These are phyloP conservation scores for Hypocrella siamensis DNA, from an alignment of 2,329 filamentous ascomycete genomes.

Conservation along the genomic window DNA sequence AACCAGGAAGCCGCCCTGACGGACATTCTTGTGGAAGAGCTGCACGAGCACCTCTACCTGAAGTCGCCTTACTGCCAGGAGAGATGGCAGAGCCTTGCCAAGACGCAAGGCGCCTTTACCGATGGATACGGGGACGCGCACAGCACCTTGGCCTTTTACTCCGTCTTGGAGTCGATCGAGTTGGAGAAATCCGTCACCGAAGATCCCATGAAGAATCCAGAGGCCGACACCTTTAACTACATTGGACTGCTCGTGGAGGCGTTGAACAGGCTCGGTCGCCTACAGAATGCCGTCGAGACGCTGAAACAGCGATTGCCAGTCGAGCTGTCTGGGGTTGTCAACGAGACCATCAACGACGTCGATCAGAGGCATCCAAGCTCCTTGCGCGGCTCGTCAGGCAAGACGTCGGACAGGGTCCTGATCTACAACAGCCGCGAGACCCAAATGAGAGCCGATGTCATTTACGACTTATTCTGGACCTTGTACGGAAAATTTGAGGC, in stretches of 20 bases:
- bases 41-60: constrained; percentile 92
- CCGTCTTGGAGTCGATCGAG: constrained; percentile 44
- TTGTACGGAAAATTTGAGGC: constrained; percentile 94
- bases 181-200: constrained; percentile 52
- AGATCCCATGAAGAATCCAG: constrained; percentile 83
- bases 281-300: constrained; percentile 75
- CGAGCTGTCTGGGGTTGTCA: constrained; percentile 84
- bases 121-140: constrained; percentile 31
- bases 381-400: constrained; percentile 39
- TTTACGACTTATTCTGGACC: constrained; percentile 83
- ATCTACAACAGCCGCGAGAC: constrained; percentile 56
- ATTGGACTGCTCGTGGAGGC: constrained; percentile 77
- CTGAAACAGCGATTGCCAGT: constrained; percentile 89
- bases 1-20: constrained; percentile 88
- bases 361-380: constrained; percentile 85
- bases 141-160: constrained; percentile 37
- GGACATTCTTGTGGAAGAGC: constrained; percentile 91
- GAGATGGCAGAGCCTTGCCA: constrained; percentile 74
- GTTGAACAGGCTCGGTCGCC: constrained; percentile 71
- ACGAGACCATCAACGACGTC: constrained; percentile 87
- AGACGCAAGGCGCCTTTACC: constrained; percentile 41
- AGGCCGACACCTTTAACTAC: constrained; percentile 91
- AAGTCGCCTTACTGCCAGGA: constrained; percentile 97
- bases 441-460: constrained; percentile 65
- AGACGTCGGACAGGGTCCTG: constrained; percentile 39